Base-by-base conservation (phyloP, 2,329 filamentous ascomycete species). In the Madurella mycetomatis region DNA sequence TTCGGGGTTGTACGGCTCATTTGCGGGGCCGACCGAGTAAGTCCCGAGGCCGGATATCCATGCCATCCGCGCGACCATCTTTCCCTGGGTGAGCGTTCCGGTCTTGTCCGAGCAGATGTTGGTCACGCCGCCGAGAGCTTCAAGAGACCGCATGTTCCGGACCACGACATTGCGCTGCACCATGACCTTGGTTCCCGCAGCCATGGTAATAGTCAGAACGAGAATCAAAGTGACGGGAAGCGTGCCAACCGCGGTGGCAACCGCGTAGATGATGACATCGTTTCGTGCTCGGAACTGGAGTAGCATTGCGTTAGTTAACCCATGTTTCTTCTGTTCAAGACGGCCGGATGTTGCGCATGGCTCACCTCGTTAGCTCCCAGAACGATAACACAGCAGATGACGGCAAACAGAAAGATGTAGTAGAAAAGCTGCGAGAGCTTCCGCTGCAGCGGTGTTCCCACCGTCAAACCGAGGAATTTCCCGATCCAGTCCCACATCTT, bases 171-270 rank as follows among this genome's bases (percentile, higher is more conserved):
- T 67, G 44, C 79, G 69, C 60, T 79, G 67, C 1, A 64, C 59
- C 61, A 65, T 64, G 2, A 57, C 53, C 47, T 63, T 82, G 1
- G 80, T 82, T 3, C 81, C 82, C 32, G 80, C 80, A 12, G 82
- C 79, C 74, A 87, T 85, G 4, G 84, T 86, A 51, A 87, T 86
- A 2, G 84, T 87, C 31, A 87, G 69, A 2, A 86, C 83, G 4
- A 84, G 82, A 34, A 86, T 81, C 42, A 87, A 71, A 39, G 79
- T 81, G 4, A 80, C 82, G 0, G 82, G 82, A 62, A 85, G 83
- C 79, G 84, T 84, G 32, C 51, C 51, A 9, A 53, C 37, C 16
- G 44, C 78, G 1, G 77, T 80, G 1, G 80, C 80, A 8, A 85
- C 81, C 2, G 81, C 82, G 60, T 85, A 85, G 59, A 85, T 83